A percentile compares a stretch with the other conserved stretches of the same genome.
These are phyloP conservation scores for Aspergillus baeticus DNA, from an alignment of 495 filamentous ascomycete species.

Conservation along the genomic window DNA sequence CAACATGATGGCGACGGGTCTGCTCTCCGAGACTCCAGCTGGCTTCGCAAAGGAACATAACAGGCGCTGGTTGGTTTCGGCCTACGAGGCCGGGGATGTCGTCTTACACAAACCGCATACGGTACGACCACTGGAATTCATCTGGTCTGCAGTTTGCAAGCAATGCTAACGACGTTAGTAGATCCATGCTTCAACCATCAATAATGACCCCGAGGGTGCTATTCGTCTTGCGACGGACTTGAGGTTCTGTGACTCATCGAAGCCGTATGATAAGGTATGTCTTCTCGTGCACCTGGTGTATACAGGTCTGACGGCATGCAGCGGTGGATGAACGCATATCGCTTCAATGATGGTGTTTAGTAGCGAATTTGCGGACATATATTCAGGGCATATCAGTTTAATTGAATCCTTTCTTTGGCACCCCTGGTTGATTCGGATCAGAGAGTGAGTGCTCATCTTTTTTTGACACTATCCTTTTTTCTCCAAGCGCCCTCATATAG, in stretches of 20 bases:
- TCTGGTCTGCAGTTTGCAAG: not conserved
- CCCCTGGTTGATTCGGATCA: too few relatives aligned
- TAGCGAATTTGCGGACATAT: too few relatives aligned
- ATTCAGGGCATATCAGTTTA: too few relatives aligned
- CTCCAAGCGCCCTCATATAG: too few relatives aligned
- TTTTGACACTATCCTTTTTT: too few relatives aligned
- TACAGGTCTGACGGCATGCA: conserved; percentile 8
- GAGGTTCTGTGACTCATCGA: conserved; percentile 52
- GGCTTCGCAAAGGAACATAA: conserved; percentile 41
- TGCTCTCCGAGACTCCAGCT: conserved; percentile 45
- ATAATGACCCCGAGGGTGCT: conserved; percentile 53
- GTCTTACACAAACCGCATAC: conserved; percentile 58
- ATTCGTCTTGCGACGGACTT: conserved; percentile 59
- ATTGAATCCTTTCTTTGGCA: too few relatives aligned
- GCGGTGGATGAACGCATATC: conserved; percentile 41
- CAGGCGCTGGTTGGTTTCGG: conserved; percentile 53
- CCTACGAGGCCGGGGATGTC: conserved; percentile 61
- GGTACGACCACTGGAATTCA: conserved; percentile 26
- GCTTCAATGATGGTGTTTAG: conserved; percentile 37
- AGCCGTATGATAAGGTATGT: conserved; percentile 46
- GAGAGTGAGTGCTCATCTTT: too few relatives aligned
- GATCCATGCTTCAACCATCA: conserved; percentile 57
- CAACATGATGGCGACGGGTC: conserved; percentile 55
- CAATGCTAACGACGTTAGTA: conserved; percentile 15
- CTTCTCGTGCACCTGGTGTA: not conserved